These are phyloP conservation scores for Tolypocladium amazonense DNA, from an alignment of 2,329 filamentous ascomycete species.

Conservation along the genomic window DNA sequence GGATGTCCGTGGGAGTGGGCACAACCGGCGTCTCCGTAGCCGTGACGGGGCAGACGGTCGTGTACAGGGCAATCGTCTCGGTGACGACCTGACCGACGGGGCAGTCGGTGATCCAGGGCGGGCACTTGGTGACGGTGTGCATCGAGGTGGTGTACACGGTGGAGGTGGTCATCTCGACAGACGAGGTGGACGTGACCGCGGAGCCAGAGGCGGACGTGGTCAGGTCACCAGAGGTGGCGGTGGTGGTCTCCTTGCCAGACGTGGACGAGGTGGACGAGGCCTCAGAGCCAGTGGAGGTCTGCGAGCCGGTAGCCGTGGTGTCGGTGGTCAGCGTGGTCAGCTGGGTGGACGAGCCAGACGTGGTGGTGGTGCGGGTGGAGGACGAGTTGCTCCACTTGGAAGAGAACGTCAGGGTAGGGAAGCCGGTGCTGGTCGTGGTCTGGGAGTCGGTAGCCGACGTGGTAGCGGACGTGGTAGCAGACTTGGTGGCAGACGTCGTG, in stretches of 20 bases:
- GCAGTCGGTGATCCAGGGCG: slow-evolving; percentile 26
- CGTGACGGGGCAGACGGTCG: slow-evolving; percentile 28
- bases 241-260: neutral
- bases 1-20: neutral
- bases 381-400: neutral
- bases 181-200: neutral
- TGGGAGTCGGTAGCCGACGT: neutral
- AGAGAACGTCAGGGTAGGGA: neutral
- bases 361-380: neutral
- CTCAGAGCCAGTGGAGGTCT: neutral
- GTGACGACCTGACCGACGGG: slow-evolving; percentile 22
- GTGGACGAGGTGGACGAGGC: neutral
- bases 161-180: slow-evolving; percentile 14
- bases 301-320: neutral
- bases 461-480: neutral
- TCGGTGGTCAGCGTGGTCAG: slow-evolving; percentile 14
- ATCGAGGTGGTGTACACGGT: slow-evolving; percentile 24
- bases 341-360: neutral
- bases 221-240: slow-evolving; percentile 2
- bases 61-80: slow-evolving; percentile 26
- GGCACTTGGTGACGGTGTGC: slow-evolving; percentile 41
- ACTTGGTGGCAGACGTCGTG: neutral
- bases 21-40: neutral
- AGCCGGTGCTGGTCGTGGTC: neutral
- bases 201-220: slow-evolving; percentile 16